Conservation (phyloP, 306 rosid genomes). For the Lathyrus tuberosus region DNA sequence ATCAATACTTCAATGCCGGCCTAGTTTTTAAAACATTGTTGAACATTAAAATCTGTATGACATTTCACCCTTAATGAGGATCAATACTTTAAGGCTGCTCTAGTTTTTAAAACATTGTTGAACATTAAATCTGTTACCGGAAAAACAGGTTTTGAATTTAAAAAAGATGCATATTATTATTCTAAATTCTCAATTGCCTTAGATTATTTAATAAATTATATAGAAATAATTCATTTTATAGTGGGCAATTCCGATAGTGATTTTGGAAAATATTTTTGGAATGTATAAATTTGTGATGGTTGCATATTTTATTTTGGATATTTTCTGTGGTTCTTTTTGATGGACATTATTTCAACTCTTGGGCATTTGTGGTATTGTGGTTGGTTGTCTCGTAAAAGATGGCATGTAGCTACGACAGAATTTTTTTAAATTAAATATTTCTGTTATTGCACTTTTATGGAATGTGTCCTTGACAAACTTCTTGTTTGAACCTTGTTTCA, state of each 20-base stretch:
- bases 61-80: not conserved
- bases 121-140: too few species aligned
- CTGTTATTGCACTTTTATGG: not conserved
- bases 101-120: too few species aligned
- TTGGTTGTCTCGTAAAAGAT: not conserved
- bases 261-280: not conserved
- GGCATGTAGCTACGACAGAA: not conserved
- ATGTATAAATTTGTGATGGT: not conserved
- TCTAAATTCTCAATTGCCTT: too few species aligned
- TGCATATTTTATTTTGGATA: too few species aligned
- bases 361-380: not conserved
- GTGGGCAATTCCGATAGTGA: not conserved
- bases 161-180: too few species aligned
- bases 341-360: not conserved
- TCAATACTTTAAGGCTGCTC: too few species aligned
- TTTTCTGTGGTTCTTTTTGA: not conserved
- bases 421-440: slow-evolving; percentile 16
- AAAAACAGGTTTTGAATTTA: too few species aligned
- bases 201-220: not conserved
- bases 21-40: not conserved
- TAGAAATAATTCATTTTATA: not conserved
- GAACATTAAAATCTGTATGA: not conserved
- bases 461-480: slow-evolving; percentile 34
- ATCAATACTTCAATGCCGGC: not conserved
- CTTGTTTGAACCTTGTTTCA: slow-evolving; percentile 43